Percentiles rank a stretch among this genome's conserved stretches.
phyloP scores from a whole-genome alignment of 2,329 filamentous ascomycete genomes.

The Hypoxylon sp. region DNA sequence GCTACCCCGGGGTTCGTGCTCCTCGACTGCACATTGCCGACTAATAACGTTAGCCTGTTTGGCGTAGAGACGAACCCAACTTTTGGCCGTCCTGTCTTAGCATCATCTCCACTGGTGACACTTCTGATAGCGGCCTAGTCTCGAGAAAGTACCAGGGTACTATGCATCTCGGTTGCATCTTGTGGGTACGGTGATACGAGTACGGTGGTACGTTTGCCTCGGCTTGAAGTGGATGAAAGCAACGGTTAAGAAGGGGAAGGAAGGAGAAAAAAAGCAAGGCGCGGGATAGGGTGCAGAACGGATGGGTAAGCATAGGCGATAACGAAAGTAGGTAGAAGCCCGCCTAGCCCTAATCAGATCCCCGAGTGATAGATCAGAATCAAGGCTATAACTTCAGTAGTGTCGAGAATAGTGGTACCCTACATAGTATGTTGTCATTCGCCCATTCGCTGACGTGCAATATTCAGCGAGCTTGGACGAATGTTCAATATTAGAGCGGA shows the following conservation, averaged over 20 bases:
- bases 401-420: conserved; percentile 20
- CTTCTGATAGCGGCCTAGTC: conserved; percentile 31
- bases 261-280: background rate
- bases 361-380: conserved; percentile 21
- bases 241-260: conserved; percentile 5
- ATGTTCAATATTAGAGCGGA: conserved; percentile 30
- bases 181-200: conserved; percentile 45
- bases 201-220: conserved; percentile 38
- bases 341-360: conserved; percentile 11
- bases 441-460: conserved; percentile 26
- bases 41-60: conserved; percentile 34
- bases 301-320: conserved; percentile 16
- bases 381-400: conserved; percentile 18
- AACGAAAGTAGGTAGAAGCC: conserved; percentile 11
- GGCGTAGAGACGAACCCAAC: conserved; percentile 34
- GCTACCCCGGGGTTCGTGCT: conserved; percentile 35
- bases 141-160: conserved; percentile 32
- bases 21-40: conserved; percentile 28
- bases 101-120: conserved; percentile 38
- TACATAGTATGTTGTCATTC: conserved; percentile 34
- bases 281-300: conserved; percentile 1
- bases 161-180: conserved; percentile 45
- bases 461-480: conserved; percentile 35
- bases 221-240: conserved; percentile 27
- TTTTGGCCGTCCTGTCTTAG: conserved; percentile 35